A percentile compares a stretch with the other conserved stretches of the same genome.
These are phyloP conservation scores for Ailanthus altissimus DNA, from an alignment of 345 rosid species.

Conservation along the genomic window DNA sequence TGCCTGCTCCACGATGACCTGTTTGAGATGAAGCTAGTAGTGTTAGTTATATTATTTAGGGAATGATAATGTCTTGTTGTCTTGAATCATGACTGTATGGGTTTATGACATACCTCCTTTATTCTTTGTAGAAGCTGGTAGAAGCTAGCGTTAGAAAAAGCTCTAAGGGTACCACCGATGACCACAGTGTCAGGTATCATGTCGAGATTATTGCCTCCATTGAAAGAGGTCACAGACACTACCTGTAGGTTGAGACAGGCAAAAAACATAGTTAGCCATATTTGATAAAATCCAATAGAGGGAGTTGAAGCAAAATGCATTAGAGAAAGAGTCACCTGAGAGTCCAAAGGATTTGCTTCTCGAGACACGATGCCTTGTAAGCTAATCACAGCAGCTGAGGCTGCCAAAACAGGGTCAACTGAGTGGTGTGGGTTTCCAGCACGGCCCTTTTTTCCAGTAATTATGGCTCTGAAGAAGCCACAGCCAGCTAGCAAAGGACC, in stretches of 20 bases:
- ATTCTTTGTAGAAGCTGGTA: slow-evolving; percentile 66
- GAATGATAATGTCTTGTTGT: too few species aligned
- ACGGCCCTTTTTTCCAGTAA: slow-evolving; percentile 34
- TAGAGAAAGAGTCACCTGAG: slow-evolving; percentile 48
- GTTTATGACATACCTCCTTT: slow-evolving; percentile 47
- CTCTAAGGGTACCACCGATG: slow-evolving; percentile 77
- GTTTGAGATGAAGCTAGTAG: slow-evolving; percentile 2
- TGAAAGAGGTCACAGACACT: slow-evolving; percentile 74
- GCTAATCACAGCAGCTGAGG: slow-evolving; percentile 77
- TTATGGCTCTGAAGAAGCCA: slow-evolving; percentile 73
- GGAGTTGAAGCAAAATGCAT: not conserved
- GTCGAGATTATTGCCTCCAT: slow-evolving; percentile 57
- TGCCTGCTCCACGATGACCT: slow-evolving; percentile 77
- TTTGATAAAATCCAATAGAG: not conserved
- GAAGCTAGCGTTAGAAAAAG: slow-evolving; percentile 74
- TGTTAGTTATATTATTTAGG: not conserved
- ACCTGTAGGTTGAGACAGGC: slow-evolving; percentile 39
- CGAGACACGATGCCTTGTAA: slow-evolving; percentile 86
- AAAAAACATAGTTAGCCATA: not conserved
- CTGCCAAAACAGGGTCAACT: slow-evolving; percentile 58
- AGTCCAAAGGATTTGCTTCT: slow-evolving; percentile 81
- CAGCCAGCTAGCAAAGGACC: slow-evolving; percentile 92
- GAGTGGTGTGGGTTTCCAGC: slow-evolving; percentile 35
- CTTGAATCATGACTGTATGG: not conserved
- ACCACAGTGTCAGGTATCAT: slow-evolving; percentile 54